A percentile compares a stretch with the other conserved stretches of the same genome.
Evolutionary conservation across 2,329 filamentous ascomycete species (phyloP).

Genomic region (Biscogniauxia mediterranea): DNA sequence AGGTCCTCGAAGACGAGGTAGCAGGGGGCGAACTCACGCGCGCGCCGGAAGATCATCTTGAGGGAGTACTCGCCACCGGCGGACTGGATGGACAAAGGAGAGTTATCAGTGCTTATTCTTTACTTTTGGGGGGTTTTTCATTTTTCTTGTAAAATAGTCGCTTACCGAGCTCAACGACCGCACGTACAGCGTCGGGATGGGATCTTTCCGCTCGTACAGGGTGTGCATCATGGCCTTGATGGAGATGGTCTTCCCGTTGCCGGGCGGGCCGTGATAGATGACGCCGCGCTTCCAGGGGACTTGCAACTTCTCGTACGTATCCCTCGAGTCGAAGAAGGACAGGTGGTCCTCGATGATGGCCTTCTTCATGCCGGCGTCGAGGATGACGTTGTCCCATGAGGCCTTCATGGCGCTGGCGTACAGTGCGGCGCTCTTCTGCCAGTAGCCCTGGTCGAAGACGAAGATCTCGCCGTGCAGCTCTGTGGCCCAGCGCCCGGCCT

Average conservation of each 20-base stretch:
- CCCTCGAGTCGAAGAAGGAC: constrained; percentile 60
- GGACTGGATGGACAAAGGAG: constrained; percentile 39
- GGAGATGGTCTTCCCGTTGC: constrained; percentile 68
- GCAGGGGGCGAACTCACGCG: constrained; percentile 63
- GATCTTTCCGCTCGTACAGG: constrained; percentile 51
- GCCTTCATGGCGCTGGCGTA: constrained; percentile 55
- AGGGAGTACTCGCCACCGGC: constrained; percentile 57
- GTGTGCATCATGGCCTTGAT: constrained; percentile 70
- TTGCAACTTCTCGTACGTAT: constrained; percentile 57
- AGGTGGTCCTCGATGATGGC: constrained; percentile 61
- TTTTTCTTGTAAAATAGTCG: constrained; percentile 1
- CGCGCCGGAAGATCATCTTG: constrained; percentile 54
- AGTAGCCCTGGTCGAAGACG: constrained; percentile 62
- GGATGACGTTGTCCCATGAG: constrained; percentile 65
- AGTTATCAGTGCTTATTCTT: background rate
- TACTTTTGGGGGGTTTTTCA: too few relatives aligned
- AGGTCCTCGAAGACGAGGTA: constrained; percentile 72
- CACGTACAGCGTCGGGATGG: constrained; percentile 62
- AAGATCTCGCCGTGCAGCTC: constrained; percentile 63
- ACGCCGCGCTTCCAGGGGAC: constrained; percentile 72
- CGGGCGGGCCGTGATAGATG: constrained; percentile 64
- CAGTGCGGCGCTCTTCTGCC: constrained; percentile 62
- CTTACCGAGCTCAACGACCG: constrained; percentile 43
- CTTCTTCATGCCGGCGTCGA: constrained; percentile 64
- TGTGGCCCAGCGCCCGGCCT: constrained; percentile 52